Conservation (phyloP, 306 rosid genomes). For the Trichosanthes cucumerina region DNA sequence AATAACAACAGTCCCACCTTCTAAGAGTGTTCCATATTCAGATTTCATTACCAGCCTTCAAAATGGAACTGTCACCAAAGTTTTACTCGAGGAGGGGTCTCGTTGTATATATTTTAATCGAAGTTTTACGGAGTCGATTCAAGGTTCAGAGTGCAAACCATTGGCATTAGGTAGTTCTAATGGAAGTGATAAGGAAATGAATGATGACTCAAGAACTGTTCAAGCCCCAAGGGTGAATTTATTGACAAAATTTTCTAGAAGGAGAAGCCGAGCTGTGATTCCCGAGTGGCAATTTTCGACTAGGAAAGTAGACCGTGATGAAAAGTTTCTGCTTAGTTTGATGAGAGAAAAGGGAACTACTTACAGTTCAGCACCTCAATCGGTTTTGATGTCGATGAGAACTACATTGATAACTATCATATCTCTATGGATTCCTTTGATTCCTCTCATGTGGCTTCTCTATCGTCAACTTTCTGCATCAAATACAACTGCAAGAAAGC, state of each 20-base stretch:
- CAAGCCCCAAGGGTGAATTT: conserved; percentile 21
- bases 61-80: conserved; percentile 48
- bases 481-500: conserved; percentile 82
- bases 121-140: conserved; percentile 17
- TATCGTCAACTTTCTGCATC: conserved; percentile 88
- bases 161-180: conserved; percentile 15
- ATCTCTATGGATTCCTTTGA: conserved; percentile 83
- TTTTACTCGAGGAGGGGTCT: conserved; percentile 88
- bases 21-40: conserved; percentile 73
- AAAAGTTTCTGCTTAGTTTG: conserved; percentile 65
- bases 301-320: conserved; percentile 81
- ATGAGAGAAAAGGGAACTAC: conserved; percentile 80
- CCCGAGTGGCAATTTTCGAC: conserved; percentile 75
- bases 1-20: conserved; percentile 51
- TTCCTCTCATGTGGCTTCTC: conserved; percentile 94
- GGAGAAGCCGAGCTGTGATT: conserved; percentile 23
- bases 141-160: conserved; percentile 31
- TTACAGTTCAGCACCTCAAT: conserved; percentile 88
- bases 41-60: conserved; percentile 55
- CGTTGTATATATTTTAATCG: conserved; percentile 59
- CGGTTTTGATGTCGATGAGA: conserved; percentile 61
- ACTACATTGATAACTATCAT: conserved; percentile 61
- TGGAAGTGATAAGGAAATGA: conserved; percentile 23
- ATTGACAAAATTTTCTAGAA: conserved; percentile 29
- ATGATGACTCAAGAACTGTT: conserved; percentile 27